Percentiles rank a stretch among this genome's conserved stretches.
These are phyloP conservation scores for Ceratonia siliqua DNA, from an alignment of 306 rosid species.

Conservation along the genomic window DNA sequence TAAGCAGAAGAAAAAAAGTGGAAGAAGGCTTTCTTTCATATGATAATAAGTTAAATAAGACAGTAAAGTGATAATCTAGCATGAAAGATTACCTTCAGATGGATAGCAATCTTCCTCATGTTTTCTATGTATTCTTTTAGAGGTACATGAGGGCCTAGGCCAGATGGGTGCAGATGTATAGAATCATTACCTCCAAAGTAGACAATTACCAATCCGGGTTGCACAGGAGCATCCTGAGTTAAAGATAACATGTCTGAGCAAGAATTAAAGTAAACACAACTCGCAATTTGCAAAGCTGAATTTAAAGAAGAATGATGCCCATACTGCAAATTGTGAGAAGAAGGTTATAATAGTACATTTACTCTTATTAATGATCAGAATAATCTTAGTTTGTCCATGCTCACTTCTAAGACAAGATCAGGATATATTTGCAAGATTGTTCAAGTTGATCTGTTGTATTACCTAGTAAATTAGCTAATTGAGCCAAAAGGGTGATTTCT, in stretches of 20 bases:
- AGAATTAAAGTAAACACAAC: background rate
- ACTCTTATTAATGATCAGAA: slow-evolving; percentile 9
- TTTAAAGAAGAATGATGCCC: background rate
- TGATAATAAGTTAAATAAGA: background rate
- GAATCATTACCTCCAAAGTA: slow-evolving; percentile 95
- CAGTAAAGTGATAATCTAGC: background rate
- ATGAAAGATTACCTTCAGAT: slow-evolving; percentile 56
- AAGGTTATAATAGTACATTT: background rate
- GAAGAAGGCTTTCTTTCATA: background rate
- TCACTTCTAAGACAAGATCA: background rate
- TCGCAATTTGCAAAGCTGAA: background rate
- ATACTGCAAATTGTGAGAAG: background rate
- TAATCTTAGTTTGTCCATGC: background rate
- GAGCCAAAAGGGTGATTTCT: too few species aligned
- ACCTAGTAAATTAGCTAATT: background rate
- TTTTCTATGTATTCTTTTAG: slow-evolving; percentile 74
- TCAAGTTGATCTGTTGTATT: background rate
- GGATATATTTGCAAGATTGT: slow-evolving; percentile 8
- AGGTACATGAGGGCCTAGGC: slow-evolving; percentile 67
- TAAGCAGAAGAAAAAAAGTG: background rate
- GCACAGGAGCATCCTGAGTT: slow-evolving; percentile 53
- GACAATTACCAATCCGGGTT: slow-evolving; percentile 74
- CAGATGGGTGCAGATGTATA: slow-evolving; percentile 53
- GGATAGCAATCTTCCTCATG: slow-evolving; percentile 66
- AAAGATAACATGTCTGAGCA: slow-evolving; percentile 2